A percentile compares a stretch with the other conserved stretches of the same genome.
phyloP scores from a whole-genome alignment of 768 basidiomycete genomes.

The Rhodotorula graminis region DNA sequence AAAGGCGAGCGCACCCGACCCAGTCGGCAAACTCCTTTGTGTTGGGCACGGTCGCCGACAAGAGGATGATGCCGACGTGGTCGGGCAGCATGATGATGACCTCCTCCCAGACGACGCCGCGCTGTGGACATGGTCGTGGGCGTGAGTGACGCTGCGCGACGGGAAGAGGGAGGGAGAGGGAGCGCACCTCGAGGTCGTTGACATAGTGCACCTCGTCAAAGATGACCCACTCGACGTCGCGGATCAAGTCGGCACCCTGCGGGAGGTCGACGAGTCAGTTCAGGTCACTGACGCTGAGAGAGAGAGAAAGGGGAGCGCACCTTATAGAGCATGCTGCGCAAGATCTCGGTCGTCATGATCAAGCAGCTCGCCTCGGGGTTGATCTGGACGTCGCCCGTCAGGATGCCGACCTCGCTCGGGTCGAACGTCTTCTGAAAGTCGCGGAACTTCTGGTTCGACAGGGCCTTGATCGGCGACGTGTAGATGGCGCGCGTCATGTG shows the following conservation, averaged over 20 bases:
- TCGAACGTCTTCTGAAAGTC: conserved; percentile 98
- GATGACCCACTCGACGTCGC: conserved; percentile 98
- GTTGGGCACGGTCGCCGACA: conserved; percentile 97
- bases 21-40: conserved; percentile 97
- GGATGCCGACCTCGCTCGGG: conserved; percentile 81
- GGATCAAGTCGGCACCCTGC: conserved; percentile 95
- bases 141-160: background rate
- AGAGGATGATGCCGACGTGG: conserved; percentile 92
- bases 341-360: conserved; percentile 96
- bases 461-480: conserved; percentile 95
- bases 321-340: conserved; percentile 97
- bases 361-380: conserved; percentile 96
- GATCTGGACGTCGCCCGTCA: conserved; percentile 98
- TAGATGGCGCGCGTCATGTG: conserved; percentile 99
- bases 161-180: conserved; percentile 1
- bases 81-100: conserved; percentile 99
- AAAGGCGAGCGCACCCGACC: conserved; percentile 73
- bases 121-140: conserved; percentile 51
- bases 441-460: conserved; percentile 97
- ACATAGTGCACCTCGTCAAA: conserved; percentile 99
- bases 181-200: conserved; percentile 85
- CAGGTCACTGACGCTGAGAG: too few relatives aligned
- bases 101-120: conserved; percentile 99
- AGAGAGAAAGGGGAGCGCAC: conserved; percentile 69
- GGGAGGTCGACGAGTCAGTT: conserved; percentile 47